Evolutionary conservation across 805 yeast species (phyloP), one percentile per base, ranked within the genome.

Genomic region (Pichia ethanolica): DNA sequence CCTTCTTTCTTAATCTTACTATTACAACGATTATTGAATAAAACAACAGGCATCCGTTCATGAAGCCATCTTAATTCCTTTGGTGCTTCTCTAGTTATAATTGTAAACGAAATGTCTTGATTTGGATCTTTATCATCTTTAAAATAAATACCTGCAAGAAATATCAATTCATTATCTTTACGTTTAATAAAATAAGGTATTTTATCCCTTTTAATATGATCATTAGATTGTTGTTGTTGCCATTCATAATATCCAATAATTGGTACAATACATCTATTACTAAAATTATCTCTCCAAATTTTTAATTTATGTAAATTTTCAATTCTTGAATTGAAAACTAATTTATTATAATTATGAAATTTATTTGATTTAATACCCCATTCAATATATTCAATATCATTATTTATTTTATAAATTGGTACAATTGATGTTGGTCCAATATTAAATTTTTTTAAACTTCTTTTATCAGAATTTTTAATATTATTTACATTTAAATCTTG

Each of bases 241-340:
- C 97, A 90, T 65, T 90, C 97, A 60, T 78, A 90, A 64, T 90
- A 90, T 0, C 97, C 97, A 58, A 78, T 76, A 38, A 86, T 74
- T 0, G 95, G 91, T 0, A 89, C 78, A 1, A 83, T 81, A 62
- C 96, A 89, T 37, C 96, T 69, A 5, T 70, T 68, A 8, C 66
- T 65, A 27, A 72, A 66, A 36, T 73, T 66, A 1, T 70, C 53
- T 7, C 70, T 70, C 96, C 96, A 89, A 39, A 83, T 64, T 26
- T 72, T 68, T 40, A 74, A 71, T 1, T 67, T 64, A 5, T 72
- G 70, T 0, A 89, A 57, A 7, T 83, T 75, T 54, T 89, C 96
- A 35, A 68, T 67, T 25, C 93, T 68, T 28, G 95, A 89, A 67
- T 89, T 89, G 71, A 89, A 84, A 12, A 83, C 78, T 40, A 20